phyloP scores from a whole-genome alignment of 352 stramenopile genomes.

The Blastocystis sp. region DNA sequence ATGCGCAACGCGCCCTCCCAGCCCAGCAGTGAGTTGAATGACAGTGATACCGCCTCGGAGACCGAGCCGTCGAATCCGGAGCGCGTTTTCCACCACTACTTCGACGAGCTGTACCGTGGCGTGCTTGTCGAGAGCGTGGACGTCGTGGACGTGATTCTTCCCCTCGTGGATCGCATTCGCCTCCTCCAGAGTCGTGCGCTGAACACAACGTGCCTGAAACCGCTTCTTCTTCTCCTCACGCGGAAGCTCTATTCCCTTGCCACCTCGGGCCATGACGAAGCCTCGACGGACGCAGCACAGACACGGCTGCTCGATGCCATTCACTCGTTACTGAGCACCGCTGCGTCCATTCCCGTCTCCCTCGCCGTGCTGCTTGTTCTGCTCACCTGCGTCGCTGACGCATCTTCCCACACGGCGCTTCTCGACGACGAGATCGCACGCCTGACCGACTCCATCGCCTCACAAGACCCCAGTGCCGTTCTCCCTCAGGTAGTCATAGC shows the following conservation, averaged over 20 bases:
- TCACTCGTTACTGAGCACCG: too few species aligned
- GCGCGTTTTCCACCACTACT: background rate
- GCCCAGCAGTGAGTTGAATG: background rate
- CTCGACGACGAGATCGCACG: too few species aligned
- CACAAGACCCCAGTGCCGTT: too few species aligned
- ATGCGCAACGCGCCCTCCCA: background rate
- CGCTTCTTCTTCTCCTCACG: background rate
- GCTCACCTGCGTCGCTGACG: background rate
- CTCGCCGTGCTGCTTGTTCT: background rate
- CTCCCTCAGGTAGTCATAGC: too few species aligned
- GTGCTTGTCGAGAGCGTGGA: background rate
- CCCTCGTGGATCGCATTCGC: background rate
- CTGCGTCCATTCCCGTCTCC: slow-evolving; percentile 2
- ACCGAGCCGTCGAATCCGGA: background rate
- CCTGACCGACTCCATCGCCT: too few species aligned
- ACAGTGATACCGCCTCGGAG: background rate
- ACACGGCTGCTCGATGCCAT: background rate
- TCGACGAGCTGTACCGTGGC: background rate
- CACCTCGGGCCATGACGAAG: too few species aligned
- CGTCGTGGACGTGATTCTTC: slow-evolving; percentile 13
- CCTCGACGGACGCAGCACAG: background rate
- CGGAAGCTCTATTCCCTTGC: background rate
- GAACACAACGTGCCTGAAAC: background rate
- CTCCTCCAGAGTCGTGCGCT: background rate
- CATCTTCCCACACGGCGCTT: background rate